These are phyloP conservation scores for Oryza coarctata DNA, from an alignment of 176 grass and related monocot species.

Conservation along the genomic window DNA sequence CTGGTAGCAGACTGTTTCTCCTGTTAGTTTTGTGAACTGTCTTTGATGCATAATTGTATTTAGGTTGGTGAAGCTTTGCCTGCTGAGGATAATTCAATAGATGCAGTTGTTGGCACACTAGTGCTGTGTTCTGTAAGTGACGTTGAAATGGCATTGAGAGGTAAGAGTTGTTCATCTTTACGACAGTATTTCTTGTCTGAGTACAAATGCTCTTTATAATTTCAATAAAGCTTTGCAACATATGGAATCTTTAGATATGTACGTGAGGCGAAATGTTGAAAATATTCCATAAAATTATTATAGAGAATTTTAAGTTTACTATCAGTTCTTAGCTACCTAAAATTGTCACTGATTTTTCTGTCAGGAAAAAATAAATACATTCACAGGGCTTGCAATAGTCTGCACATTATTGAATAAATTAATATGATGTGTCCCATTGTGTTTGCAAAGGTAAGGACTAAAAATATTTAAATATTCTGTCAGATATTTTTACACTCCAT, in stretches of 20 bases:
- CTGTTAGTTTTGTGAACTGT: neutral
- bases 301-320: neutral
- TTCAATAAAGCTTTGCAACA: neutral
- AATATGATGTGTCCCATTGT: neutral
- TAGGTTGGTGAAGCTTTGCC: constrained; percentile 85
- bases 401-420: neutral
- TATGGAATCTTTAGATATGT: neutral
- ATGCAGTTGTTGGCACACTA: constrained; percentile 75
- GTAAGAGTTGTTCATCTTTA: constrained; percentile 25
- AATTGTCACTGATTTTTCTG: neutral
- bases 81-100: constrained; percentile 68
- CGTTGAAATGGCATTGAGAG: constrained; percentile 53
- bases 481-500: neutral
- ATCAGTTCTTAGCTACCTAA: neutral
- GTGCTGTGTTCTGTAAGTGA: constrained; percentile 81
- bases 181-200: neutral
- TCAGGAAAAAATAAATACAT: neutral
- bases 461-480: neutral
- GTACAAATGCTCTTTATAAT: neutral
- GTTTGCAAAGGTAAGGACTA: neutral
- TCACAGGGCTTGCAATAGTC: neutral
- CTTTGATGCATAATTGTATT: constrained; percentile 13
- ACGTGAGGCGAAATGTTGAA: neutral
- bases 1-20: neutral
- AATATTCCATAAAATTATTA: neutral